Conservation (phyloP, 2,329 filamentous ascomycete genomes). For the Beauveria sp. region DNA sequence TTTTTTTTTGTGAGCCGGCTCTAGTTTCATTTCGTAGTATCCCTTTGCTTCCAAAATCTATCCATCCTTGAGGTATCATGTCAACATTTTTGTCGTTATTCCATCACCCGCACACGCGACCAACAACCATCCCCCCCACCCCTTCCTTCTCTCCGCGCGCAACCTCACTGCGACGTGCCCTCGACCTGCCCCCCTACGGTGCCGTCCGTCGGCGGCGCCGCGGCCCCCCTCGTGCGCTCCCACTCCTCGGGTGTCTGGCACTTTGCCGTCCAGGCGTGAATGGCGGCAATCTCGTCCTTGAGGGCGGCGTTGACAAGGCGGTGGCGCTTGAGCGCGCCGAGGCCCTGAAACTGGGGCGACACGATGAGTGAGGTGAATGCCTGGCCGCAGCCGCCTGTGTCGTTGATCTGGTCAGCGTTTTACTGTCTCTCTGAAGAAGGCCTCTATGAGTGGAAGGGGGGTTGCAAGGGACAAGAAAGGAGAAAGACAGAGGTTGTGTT, state of each 20-base stretch:
- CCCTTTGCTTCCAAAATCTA: neutral
- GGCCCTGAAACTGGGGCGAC: constrained; percentile 60
- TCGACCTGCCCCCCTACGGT: constrained; percentile 37
- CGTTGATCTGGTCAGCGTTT: neutral
- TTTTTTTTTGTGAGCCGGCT: neutral
- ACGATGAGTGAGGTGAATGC: constrained; percentile 53
- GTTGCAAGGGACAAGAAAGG: too few relatives aligned
- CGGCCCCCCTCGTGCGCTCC: constrained; percentile 51
- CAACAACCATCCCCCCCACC: neutral
- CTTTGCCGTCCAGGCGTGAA: constrained; percentile 93
- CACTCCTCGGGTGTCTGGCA: constrained; percentile 90
- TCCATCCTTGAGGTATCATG: constrained; percentile 1
- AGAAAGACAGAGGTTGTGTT: neutral
- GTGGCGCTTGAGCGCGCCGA: constrained; percentile 75
- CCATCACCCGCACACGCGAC: neutral
- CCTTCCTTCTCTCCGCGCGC: neutral
- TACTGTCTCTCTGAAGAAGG: neutral
- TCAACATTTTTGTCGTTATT: neutral
- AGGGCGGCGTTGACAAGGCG: constrained; percentile 77
- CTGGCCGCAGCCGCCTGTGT: constrained; percentile 51
- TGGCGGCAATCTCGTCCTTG: constrained; percentile 80
- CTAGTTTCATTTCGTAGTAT: neutral
- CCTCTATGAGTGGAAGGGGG: neutral
- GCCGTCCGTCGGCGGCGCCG: constrained; percentile 34
- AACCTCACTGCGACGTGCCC: constrained; percentile 18